A percentile compares a stretch with the other conserved stretches of the same genome.
Evolutionary conservation across 495 filamentous ascomycete species (phyloP).

Genomic region (Penicillium chermesinum): DNA sequence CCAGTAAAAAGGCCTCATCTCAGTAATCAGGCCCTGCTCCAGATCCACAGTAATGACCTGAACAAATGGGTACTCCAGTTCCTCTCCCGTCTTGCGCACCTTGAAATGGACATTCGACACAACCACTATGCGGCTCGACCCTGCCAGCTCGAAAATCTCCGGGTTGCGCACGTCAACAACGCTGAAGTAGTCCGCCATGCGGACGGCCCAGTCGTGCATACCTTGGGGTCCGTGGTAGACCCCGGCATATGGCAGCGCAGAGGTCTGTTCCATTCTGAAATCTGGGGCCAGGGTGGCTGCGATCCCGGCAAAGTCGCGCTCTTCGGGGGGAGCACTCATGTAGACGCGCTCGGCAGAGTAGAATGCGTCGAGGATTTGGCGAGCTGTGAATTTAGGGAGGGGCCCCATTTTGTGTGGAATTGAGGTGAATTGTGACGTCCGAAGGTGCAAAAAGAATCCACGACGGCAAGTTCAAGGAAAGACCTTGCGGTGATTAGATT

Average conservation of each 20-base stretch:
- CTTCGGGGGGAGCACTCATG: neutral
- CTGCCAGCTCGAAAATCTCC: neutral
- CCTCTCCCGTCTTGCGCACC: neutral
- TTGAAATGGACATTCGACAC: neutral
- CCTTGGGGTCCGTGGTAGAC: neutral
- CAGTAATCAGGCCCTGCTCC: neutral
- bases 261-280: neutral
- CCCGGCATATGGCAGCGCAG: neutral
- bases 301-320: neutral
- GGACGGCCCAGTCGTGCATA: neutral
- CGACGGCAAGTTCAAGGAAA: no score
- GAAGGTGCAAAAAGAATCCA: no score
- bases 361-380: neutral
- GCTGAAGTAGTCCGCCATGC: neutral
- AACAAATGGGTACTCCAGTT: neutral
- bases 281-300: neutral
- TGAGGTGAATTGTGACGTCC: no score
- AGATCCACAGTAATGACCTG: neutral
- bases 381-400: neutral
- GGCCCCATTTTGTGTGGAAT: neutral
- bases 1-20: neutral
- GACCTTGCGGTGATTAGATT: no score
- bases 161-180: neutral
- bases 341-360: neutral
- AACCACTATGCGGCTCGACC: neutral